Evolutionary conservation across 495 filamentous ascomycete species (phyloP).

Genomic region (Penicillium goetzii): DNA sequence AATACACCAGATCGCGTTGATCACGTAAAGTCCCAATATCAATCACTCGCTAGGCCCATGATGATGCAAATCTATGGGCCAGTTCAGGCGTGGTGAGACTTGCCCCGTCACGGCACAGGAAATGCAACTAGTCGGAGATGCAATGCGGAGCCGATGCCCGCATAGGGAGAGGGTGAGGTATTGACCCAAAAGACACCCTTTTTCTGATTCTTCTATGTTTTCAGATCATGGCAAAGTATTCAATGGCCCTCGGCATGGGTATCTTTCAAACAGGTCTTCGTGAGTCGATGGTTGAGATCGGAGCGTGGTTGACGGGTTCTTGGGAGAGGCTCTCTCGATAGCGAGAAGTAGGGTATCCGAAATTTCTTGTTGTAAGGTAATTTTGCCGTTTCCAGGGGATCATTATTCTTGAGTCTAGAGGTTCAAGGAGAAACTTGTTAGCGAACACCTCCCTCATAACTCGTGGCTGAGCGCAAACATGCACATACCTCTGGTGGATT

Average conservation of each 20-base stretch:
- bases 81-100: neutral
- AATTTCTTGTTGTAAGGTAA: neutral
- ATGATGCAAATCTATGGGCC: neutral
- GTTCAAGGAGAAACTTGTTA: constrained; percentile 13
- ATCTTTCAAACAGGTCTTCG: neutral
- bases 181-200: neutral
- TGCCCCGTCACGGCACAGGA: neutral
- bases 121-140: neutral
- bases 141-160: neutral
- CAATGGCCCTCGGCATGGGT: neutral
- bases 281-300: no score
- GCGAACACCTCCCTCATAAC: neutral
- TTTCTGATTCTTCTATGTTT: no score
- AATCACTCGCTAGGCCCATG: neutral
- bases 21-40: neutral
- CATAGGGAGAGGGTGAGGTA: neutral
- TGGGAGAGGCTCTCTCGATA: no score
- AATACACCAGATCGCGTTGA: neutral
- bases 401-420: constrained; percentile 32
- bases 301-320: neutral
- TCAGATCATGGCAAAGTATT: neutral
- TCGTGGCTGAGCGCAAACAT: neutral
- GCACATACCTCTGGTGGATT: constrained; percentile 69
- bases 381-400: neutral
- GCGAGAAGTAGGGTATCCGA: neutral